Base-by-base conservation (phyloP, 2,329 filamentous ascomycete genomes). In the Blumeria graminis region DNA sequence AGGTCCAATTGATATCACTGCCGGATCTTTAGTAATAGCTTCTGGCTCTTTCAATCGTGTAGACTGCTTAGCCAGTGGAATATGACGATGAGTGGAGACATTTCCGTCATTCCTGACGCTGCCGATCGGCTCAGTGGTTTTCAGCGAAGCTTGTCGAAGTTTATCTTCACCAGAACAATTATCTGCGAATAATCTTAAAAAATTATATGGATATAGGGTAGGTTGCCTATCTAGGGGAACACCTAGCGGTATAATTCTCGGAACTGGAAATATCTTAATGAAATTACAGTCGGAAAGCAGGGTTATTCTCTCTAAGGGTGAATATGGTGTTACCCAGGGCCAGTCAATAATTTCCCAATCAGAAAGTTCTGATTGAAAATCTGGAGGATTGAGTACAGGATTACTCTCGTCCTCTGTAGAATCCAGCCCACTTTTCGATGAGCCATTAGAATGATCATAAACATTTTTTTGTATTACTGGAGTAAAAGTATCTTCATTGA, bases 301-400 rank as follows among this genome's bases (percentile, higher is more conserved):
- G 16, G 38, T 10, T 36, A 35, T 38, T 18, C 6, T 10, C 7
- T 36, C 34, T 18, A 28, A 36, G 8, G 55, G 55, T 13, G 32
- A 11, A 56, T 56, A 56, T 18, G 39, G 55, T 36, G 55, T 48
- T 22, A 48, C 55, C 55, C 55, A 56, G 33, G 55, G 55, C 55
- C 55, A 56, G 55, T 56, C 41, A 36, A 56, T 48, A 18, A 56
- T 18, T 28, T 56, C 55, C 55, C 55, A 56, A 33, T 56, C 55
- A 28, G 28, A 56, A 48, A 56, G 28, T 35, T 35, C 55, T 1
- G 28, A 36, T 6, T 14, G 13, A 46, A 48, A 28, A 18, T 48
- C 28, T 8, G 3, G 3, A 16, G 3, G 14, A 36, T 53, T 22
- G n/a, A 10, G 22, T 16, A 6, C n/a, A 16, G 38, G 38, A 41